phyloP scores from a whole-genome alignment of 2,329 filamentous ascomycete genomes.

The Phyllosticta capitalensis region DNA sequence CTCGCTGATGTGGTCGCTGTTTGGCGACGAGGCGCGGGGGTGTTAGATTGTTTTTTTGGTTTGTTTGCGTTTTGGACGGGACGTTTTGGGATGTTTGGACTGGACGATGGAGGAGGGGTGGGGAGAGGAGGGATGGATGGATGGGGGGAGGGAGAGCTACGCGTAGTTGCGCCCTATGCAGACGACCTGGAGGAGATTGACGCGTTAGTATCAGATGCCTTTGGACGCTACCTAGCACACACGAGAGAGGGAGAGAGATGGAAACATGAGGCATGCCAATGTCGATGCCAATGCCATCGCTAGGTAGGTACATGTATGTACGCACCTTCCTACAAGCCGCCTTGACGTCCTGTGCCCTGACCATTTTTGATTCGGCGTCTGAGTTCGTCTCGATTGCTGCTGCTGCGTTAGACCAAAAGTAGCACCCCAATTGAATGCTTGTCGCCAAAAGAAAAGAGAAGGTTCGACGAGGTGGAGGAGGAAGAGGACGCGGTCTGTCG shows the following conservation, averaged over 20 bases:
- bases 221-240: neutral
- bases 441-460: neutral
- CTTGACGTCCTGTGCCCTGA: neutral
- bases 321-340: neutral
- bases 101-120: neutral
- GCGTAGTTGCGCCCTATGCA: slow-evolving; percentile 97
- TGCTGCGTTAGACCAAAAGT: too few relatives aligned
- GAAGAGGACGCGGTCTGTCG: neutral
- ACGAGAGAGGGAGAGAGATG: too few relatives aligned
- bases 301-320: neutral
- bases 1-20: slow-evolving; percentile 84
- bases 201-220: neutral
- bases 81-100: slow-evolving; percentile 13
- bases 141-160: slow-evolving; percentile 41
- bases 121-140: neutral
- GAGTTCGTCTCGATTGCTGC: too few relatives aligned
- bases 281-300: neutral
- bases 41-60: neutral
- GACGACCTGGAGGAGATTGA: slow-evolving; percentile 50
- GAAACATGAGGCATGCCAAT: neutral
- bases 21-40: neutral
- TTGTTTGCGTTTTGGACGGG: neutral
- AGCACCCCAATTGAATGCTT: neutral
- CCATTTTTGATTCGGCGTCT: neutral
- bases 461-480: neutral